Evolutionary conservation across 352 stramenopile species (phyloP).

Genomic region (Globisporangium irregulare): DNA sequence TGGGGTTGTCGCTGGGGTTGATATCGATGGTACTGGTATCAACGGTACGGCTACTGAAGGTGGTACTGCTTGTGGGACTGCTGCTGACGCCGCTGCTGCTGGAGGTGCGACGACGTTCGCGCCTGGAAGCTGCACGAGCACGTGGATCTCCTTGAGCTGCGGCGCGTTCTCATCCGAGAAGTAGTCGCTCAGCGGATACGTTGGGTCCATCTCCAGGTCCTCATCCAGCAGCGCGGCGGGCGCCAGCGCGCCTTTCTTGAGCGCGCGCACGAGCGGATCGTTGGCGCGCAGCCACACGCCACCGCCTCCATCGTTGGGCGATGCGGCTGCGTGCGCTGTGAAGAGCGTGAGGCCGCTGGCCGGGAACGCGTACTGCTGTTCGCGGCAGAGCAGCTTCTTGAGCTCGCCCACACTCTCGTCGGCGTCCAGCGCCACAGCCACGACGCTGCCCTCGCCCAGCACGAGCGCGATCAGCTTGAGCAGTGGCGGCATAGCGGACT

Average conservation of each 20-base stretch:
- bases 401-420: conserved; percentile 13
- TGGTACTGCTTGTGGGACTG: not conserved
- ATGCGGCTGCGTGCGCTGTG: not conserved
- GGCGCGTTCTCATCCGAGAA: conserved; percentile 10
- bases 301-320: not conserved
- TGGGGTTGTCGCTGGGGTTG: not conserved
- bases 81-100: not conserved
- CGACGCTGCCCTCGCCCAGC: conserved; percentile 12
- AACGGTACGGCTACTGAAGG: not conserved
- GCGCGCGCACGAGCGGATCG: conserved; percentile 3
- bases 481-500: conserved; percentile 2
- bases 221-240: conserved; percentile 1
- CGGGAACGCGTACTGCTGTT: conserved; percentile 14
- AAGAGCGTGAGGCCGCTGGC: conserved; percentile 15
- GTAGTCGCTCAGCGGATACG: conserved; percentile 18
- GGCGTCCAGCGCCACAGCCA: conserved; percentile 8
- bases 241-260: conserved; percentile 8
- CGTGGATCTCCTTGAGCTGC: not conserved
- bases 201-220: conserved; percentile 15
- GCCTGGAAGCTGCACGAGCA: not conserved
- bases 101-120: not conserved
- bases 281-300: conserved; percentile 8
- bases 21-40: not conserved
- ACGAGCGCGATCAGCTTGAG: conserved; percentile 14
- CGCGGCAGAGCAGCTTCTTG: conserved; percentile 12